Evolutionary conservation across 2,329 filamentous ascomycete species (phyloP), one percentile per base, ranked within the genome.

Genomic region (Monosporascus sp.): DNA sequence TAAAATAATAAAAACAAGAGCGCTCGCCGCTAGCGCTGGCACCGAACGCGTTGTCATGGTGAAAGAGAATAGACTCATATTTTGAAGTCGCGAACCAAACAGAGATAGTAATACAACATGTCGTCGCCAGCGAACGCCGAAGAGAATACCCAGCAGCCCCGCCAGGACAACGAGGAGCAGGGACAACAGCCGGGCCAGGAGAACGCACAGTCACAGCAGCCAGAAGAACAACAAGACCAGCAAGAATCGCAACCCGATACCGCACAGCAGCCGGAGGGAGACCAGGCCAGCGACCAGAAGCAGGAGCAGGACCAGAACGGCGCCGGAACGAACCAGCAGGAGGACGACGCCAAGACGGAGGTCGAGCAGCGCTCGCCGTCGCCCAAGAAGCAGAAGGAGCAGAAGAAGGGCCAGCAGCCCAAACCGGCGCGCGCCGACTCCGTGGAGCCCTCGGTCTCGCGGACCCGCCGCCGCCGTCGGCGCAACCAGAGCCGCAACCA

Each of bases 341-440:
- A 54, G 48, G 58, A 60, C 24, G 53, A 62, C 24, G 54, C 51
- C 43, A 55, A 55, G 44, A 48, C 55, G 24, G 49, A 55, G 49
- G 53, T 51, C 49, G 54, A 62, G 38, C 52, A 56, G 31, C 51
- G 55, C 52, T 52, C 57, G 51, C 51, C 58, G 47, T 77, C 76
- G 60, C 63, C 67, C 26, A 79, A 75, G 62, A 73, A 78, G 51
- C 74, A 68, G 62, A 64, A 41, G 49, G 27, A 56, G 9, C 53
- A 58, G 48, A 62, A 64, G 55, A 56, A 61, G 22, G 50, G 59
- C 50, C 57, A 55, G 24, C 61, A 61, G 48, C 55, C 61, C 3
- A 61, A 59, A 48, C 58, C 57, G 27, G 49, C 58, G 47, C 60
- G 61, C 26, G 58, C 41, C 26, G 64, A 66, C 44, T 65, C 65